phyloP scores from a whole-genome alignment of 1,284 basidiomycete genomes.

The Porodaedalea pini region DNA sequence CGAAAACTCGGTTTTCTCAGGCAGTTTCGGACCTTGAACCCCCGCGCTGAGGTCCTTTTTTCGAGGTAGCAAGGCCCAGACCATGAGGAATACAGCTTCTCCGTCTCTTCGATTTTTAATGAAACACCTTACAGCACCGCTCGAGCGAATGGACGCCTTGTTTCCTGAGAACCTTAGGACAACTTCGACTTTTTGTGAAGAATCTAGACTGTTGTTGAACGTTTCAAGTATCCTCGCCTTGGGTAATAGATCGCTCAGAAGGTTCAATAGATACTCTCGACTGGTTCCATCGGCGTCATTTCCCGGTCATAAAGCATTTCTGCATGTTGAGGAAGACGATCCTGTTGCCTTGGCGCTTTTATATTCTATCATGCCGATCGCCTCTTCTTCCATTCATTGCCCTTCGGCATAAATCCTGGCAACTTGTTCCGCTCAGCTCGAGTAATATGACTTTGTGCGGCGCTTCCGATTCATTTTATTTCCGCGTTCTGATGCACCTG shows the following conservation, averaged over 20 bases:
- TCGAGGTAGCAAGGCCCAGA: neutral
- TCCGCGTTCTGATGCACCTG: neutral
- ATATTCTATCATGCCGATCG: neutral
- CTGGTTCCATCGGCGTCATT: neutral
- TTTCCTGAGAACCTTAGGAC: neutral
- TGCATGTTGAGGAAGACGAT: neutral
- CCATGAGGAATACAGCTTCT: neutral
- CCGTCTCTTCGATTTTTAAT: neutral
- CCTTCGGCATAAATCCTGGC: neutral
- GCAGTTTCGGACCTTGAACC: neutral
- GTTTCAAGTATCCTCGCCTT: neutral
- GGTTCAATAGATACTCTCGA: neutral
- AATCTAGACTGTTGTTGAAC: neutral
- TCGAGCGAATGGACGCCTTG: neutral
- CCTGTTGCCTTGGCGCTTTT: neutral
- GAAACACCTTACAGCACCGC: neutral
- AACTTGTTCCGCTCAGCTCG: neutral
- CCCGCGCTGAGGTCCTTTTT: neutral
- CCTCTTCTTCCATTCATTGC: constrained; percentile 2
- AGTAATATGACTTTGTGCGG: neutral
- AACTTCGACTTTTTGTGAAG: neutral
- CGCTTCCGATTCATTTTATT: neutral
- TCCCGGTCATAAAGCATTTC: neutral
- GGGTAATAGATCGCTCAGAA: neutral
- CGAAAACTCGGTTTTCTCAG: neutral